Evolutionary conservation across 768 basidiomycete species (phyloP), one percentile per base, ranked within the genome.

Genomic region (Clitopilus hobsonii): DNA sequence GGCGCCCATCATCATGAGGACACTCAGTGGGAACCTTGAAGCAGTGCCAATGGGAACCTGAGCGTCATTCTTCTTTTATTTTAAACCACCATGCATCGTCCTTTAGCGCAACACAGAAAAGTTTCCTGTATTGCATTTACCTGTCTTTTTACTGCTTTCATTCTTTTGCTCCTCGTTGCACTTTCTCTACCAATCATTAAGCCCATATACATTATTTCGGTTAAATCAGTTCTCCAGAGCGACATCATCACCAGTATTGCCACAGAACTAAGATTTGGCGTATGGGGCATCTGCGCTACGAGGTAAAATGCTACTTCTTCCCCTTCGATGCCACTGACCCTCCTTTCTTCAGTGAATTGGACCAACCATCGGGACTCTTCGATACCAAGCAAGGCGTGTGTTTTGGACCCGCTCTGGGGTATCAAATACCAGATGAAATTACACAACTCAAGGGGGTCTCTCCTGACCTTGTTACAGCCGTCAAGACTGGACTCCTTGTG

Each of bases 231-330:
- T 0, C 47, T 63, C 6, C 57, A 60, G 0, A 61, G 54, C 38
- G 65, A 70, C 49, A 75, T 76, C 2, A 59, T 64, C 28, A 83
- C 85, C 10, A 75, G 75, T 56, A 68, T 83, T 11, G 83, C 84
- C 25, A 85, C 83, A 3, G 72, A 77, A 60, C 68, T 91, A 8
- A 77, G 82, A 29, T 87, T 92, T 57, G 92, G 92, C 3, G 85
- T 92, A 5, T 93, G 91, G 87, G 92, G 92, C 0, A 75, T 86
- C 29, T 94, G 92, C 68, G 84, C 84, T 0, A 69, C 71, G 1
- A 71, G 68, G 32, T 61, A 62, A 5, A 65, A 73, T 25, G 11
- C 10, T 30, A 16, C 20, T 38, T n/a, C n/a, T 10, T 14, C 11
- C 18, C 20, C 26, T 38, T 36, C 22, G 2, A 32, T 13, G 38